A percentile compares a stretch with the other conserved stretches of the same genome.
phyloP scores from a whole-genome alignment of 1,139 yeast species.

The Geotrichum cucujoidarum region DNA sequence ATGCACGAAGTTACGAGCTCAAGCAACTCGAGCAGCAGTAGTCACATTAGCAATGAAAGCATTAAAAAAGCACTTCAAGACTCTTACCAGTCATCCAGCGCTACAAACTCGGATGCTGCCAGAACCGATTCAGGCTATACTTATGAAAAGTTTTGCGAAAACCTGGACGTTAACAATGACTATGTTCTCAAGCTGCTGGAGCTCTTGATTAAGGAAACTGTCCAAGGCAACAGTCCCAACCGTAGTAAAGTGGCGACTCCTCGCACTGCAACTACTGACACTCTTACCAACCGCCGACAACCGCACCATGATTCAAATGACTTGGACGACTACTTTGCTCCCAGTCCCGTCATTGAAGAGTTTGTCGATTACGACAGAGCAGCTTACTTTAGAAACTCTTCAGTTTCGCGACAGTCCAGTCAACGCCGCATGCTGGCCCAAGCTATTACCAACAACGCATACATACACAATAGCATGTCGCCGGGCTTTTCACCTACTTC shows the following conservation, averaged over 20 bases:
- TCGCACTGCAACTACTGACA: neutral
- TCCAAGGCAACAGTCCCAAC: slow-evolving; percentile 1
- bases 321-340: slow-evolving; percentile 6
- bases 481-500: neutral
- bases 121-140: slow-evolving; percentile 6
- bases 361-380: slow-evolving; percentile 1
- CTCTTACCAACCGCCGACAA: neutral
- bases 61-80: neutral
- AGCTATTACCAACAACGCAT: neutral
- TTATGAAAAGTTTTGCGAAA: slow-evolving; percentile 29
- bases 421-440: slow-evolving; percentile 11
- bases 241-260: neutral
- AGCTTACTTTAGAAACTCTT: neutral
- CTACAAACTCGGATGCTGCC: neutral
- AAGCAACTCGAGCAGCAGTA: slow-evolving; percentile 3
- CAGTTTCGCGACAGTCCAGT: neutral
- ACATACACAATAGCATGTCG: neutral
- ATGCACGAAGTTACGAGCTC: neutral
- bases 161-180: slow-evolving; percentile 27
- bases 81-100: neutral
- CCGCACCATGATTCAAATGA: too few relatives aligned
- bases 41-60: neutral
- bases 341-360: slow-evolving; percentile 3
- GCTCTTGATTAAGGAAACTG: slow-evolving; percentile 13
- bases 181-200: slow-evolving; percentile 15